Conservation (phyloP, 2,329 filamentous ascomycete species). For the Aspergillus fumigatus region DNA sequence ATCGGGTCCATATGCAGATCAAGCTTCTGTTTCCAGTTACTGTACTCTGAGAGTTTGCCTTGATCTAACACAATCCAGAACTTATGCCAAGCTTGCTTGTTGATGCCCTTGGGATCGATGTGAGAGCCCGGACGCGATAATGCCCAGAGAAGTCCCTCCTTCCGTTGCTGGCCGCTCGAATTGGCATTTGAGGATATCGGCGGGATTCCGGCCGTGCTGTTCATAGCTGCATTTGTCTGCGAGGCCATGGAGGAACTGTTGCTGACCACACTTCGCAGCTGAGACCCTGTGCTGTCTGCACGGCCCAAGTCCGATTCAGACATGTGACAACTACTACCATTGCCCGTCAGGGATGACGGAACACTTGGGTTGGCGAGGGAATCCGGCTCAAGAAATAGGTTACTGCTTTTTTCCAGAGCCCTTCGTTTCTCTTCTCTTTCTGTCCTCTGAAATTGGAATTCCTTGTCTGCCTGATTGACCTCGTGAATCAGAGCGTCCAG, state of each 20-base stretch:
- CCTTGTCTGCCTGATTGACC: constrained; percentile 90
- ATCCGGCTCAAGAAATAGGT: constrained; percentile 66
- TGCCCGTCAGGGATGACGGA: constrained; percentile 30
- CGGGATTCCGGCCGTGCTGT: constrained; percentile 12
- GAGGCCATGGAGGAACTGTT: constrained; percentile 44
- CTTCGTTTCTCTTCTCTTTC: constrained; percentile 93
- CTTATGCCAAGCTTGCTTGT: constrained; percentile 99
- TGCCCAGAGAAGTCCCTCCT: constrained; percentile 93
- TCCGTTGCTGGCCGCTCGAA: constrained; percentile 61
- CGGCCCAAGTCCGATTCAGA: constrained; percentile 68
- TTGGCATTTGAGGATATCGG: not conserved
- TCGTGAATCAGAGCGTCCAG: constrained; percentile 83
- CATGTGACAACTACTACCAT: constrained; percentile 48
- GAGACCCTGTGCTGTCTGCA: constrained; percentile 69
- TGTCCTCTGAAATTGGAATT: constrained; percentile 91
- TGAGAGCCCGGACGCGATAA: constrained; percentile 89
- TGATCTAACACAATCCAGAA: constrained; percentile 99
- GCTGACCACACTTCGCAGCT: constrained; percentile 52
- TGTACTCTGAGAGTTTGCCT: constrained; percentile 94
- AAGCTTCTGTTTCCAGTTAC: constrained; percentile 97
- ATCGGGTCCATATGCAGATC: constrained; percentile 98
- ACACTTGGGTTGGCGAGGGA: constrained; percentile 43
- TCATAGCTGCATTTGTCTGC: constrained; percentile 33
- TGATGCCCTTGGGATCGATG: constrained; percentile 89
- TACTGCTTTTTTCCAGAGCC: constrained; percentile 81